Evolutionary conservation across 2,329 filamentous ascomycete species (phyloP), one percentile per base, ranked within the genome.

Genomic region (Monosporascus sp.): DNA sequence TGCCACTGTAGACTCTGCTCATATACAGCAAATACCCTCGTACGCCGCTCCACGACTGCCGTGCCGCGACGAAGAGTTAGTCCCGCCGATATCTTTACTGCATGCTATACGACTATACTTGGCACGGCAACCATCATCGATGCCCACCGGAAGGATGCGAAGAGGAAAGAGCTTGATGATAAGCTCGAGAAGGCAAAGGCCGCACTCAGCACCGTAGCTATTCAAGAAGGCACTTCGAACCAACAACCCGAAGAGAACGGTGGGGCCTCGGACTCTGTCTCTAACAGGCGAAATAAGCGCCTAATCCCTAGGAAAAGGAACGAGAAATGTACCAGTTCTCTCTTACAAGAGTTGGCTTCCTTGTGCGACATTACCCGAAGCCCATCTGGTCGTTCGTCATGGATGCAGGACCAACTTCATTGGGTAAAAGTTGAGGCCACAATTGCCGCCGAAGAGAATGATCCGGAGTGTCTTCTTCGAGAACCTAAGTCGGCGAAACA

Each of bases 71-170:
- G 78, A 51, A 78, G 77, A 58, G 68, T 77, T 44, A 75, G 74
- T 41, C 68, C 76, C 63, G 71, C 78, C 69, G 74, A 84, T 70
- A 58, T 85, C 55, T 77, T 86, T 64, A 88, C 86, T 24, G 81
- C 86, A 40, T 81, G 79, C 66, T 89, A 89, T 64, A 86, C 86
- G 26, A 81, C 84, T 37, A 79, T 87, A 51, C 80, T 88, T 62
- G 85, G 83, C 5, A 81, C 82, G 2, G 86, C 85, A 2, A 78
- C 85, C 11, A 72, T 87, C 3, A 72, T 81, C 31, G 87, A 91
- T 66, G 80, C 81, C 6, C 73, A 75, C 27, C 67, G 72, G 31
- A 89, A 89, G 65, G 75, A 81, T 51, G 72, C 74, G 41, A 75
- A 82, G 57, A 76, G 80, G 47, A 75, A 74, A 56, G 78, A 85